Base-by-base conservation (phyloP, 208 protist genomes). In the Perkinsela sp. region DNA sequence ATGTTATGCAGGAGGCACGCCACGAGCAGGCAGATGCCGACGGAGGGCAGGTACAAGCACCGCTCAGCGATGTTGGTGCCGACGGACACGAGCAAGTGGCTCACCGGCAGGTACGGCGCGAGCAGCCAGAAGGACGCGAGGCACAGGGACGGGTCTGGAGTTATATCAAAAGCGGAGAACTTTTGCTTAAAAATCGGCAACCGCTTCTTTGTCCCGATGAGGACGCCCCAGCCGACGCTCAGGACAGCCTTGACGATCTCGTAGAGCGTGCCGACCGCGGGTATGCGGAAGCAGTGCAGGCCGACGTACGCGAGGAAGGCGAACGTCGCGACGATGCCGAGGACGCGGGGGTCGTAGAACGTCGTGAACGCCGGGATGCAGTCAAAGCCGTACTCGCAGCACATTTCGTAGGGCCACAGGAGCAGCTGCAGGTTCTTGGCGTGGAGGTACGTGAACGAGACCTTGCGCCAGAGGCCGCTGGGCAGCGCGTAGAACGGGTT, bases 361-460 rank as follows among this genome's bases (percentile, higher is more conserved):
- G 66, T 70, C 22, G 70, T 30, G 48, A 91, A 32, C 28, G 79
- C 71, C 6, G 86, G 86, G 22, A 93, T 79, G 72, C 85, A 91
- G 71, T 92, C 83, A 74, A 83, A 90, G 67, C 78, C 84, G 75
- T 93, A 93, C 75, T 93, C 88, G 68, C 76, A 84, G 71, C 77
- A 90, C 67, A 93, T 69, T n/a, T 70, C 68, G 0, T 71, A 78
- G 1, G 88, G 88, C 48, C 80, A 85, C 68, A 92, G 77, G 32
- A 92, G 78, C 1, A 93, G 79, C 70, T 79, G 75, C 2, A 83
- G n/a, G 75, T 93, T 88, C 71, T 83, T 80, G 30, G 81, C 75
- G 48, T 89, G 82, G 32, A 91, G 77, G 28, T 84, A 69, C 72
- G 74, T 77, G 0, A 75, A 78, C 28, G 57, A 71, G 29, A 84